phyloP scores from a whole-genome alignment of 148 eudicot genomes.

The Rhododendron vialii region DNA sequence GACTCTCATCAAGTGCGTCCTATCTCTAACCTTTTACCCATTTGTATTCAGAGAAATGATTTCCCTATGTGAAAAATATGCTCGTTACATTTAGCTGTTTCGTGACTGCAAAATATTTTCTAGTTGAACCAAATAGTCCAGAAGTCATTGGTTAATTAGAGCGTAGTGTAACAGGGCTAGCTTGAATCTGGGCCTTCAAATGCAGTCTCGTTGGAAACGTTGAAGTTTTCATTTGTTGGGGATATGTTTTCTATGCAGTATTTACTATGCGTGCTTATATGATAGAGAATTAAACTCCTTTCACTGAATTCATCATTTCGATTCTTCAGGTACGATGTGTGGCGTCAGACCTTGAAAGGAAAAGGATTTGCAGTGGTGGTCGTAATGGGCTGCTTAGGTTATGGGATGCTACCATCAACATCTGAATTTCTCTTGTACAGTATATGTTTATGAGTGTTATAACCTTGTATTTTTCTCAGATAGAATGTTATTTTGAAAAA shows the following conservation, averaged over 20 bases:
- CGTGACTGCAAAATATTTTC: background rate
- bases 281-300: background rate
- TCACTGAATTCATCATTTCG: background rate
- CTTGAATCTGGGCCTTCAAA: background rate
- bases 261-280: background rate
- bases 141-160: background rate
- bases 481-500: background rate
- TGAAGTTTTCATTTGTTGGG: background rate
- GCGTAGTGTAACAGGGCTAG: background rate
- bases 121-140: background rate
- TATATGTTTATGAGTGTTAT: constrained; percentile 11
- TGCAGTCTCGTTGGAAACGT: background rate
- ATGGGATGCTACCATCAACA: constrained; percentile 97
- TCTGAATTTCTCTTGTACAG: constrained; percentile 29
- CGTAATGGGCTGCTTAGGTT: constrained; percentile 85
- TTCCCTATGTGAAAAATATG: background rate
- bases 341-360: constrained; percentile 86
- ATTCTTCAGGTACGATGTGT: constrained; percentile 64
- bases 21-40: background rate
- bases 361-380: constrained; percentile 94
- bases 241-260: too few species aligned
- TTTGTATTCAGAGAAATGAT: background rate
- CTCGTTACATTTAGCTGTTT: background rate
- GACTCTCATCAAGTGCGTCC: background rate
- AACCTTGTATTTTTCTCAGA: background rate